Evolutionary conservation across 2,329 filamentous ascomycete species (phyloP), one percentile per base, ranked within the genome.

Genomic region (Fusarium sp.): DNA sequence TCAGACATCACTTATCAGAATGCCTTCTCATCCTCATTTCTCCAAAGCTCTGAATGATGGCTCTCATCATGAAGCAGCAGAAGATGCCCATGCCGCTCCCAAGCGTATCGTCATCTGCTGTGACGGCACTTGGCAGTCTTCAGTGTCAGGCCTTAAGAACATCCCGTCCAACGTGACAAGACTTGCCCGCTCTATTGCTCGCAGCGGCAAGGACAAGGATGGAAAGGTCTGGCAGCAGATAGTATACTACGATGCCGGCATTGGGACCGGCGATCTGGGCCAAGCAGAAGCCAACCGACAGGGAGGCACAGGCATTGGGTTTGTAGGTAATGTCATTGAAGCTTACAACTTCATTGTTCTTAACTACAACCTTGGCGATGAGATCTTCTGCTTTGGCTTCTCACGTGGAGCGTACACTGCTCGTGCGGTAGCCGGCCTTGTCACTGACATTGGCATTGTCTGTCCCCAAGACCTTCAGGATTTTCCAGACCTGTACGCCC

Each of bases 331-430:
- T 32, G 76, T 81, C n/a, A 75, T 75, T 37, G 79, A 80, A 53
- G 73, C 75, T 1, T 81, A 81, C 65, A 76, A 77, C 37, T 81
- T 80, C 65, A 70, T 80, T 7, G 77, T 77, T 49, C 74, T 78
- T 45, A 81, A 81, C 72, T 81, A 72, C 44, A 69, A 74, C 18
- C 30, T 61, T 2, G 73, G 73, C 2, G 73, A 75, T n/a, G 77
- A 81, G 58, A 77, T 81, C 27, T 71, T 79, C 20, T 76, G 79
- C 32, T 70, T 80, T 30, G 79, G 79, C 16, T 81, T 80, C 70
- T 80, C 79, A 0, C 74, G 79, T 3, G 79, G 79, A 24, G 79
- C 79, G 24, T 81, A 79, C 57, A 80, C 79, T 1, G 79, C 78
- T n/a, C 79, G 79, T 13, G 77, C 78, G 3, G 75, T 80, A 6